These are phyloP conservation scores for Bathelium albidoporum DNA, from an alignment of 495 filamentous ascomycete genomes.

Conservation along the genomic window DNA sequence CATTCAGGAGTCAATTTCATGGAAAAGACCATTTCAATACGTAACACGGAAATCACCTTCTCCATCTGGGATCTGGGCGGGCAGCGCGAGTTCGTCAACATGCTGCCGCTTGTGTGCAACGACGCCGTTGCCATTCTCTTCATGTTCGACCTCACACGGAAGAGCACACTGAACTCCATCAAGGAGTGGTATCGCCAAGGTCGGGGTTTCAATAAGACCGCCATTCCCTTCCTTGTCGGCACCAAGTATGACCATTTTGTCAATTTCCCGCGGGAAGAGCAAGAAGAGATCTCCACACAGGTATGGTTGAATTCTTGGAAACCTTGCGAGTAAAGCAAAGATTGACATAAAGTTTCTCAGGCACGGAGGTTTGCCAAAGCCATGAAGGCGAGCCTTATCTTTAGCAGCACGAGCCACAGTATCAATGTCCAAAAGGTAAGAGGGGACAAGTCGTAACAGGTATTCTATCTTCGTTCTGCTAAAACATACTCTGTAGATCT, in stretches of 20 bases:
- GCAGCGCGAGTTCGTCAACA: conserved; percentile 98
- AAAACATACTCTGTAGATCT: conserved; percentile 53
- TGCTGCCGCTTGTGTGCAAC: conserved; percentile 97
- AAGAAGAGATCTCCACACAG: conserved; percentile 95
- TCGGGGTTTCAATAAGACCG: conserved; percentile 97
- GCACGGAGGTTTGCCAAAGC: conserved; percentile 94
- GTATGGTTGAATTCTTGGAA: conserved; percentile 53
- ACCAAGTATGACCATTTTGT: conserved; percentile 99
- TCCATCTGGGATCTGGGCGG: conserved; percentile 98
- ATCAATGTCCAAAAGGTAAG: conserved; percentile 98
- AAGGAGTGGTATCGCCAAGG: conserved; percentile 99
- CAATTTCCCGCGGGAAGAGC: conserved; percentile 92
- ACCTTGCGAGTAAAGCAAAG: conserved; percentile 94
- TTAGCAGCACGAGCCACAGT: conserved; percentile 96
- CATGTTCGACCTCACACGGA: conserved; percentile 97
- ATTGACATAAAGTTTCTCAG: conserved; percentile 63
- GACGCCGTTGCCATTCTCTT: conserved; percentile 97
- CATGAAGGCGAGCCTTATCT: conserved; percentile 94
- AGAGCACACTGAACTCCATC: conserved; percentile 96
- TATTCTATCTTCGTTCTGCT: not conserved
- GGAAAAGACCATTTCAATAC: conserved; percentile 99
- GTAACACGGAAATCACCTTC: conserved; percentile 99
- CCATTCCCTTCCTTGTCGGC: conserved; percentile 90
- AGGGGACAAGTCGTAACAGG: not conserved
- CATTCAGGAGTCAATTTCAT: conserved; percentile 86